Percentiles rank a stretch among this genome's conserved stretches.
These are phyloP conservation scores for Lentinula boryana DNA, from an alignment of 768 basidiomycete genomes.

Conservation along the genomic window DNA sequence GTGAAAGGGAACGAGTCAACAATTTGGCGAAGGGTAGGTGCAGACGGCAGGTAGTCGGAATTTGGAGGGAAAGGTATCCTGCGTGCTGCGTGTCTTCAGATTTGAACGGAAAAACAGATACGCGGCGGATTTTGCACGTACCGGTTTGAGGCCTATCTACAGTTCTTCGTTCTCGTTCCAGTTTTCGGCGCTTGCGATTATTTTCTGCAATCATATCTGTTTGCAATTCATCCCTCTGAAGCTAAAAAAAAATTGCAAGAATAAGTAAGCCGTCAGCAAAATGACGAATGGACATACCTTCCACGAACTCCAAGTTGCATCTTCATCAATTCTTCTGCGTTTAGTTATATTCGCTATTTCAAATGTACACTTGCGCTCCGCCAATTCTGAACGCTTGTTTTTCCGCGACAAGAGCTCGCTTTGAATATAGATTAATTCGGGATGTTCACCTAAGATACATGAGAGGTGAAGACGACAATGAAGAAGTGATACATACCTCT, in stretches of 20 bases:
- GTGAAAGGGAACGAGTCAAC: conserved; percentile 53
- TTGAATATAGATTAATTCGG: conserved; percentile 79
- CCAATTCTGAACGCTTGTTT: conserved; percentile 77
- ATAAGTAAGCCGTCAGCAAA: not conserved
- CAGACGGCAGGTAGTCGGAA: conserved; percentile 33
- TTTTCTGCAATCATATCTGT: conserved; percentile 87
- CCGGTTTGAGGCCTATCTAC: conserved; percentile 72
- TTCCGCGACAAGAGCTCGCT: conserved; percentile 71
- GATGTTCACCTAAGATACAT: conserved; percentile 61
- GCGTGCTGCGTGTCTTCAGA: conserved; percentile 35
- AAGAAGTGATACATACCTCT: conserved; percentile 48
- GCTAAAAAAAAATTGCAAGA: conserved; percentile 29
- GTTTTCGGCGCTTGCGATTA: conserved; percentile 74
- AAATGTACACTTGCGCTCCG: conserved; percentile 64
- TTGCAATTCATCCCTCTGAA: conserved; percentile 73
- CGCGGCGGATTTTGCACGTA: conserved; percentile 26
- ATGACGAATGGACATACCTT: conserved; percentile 39
- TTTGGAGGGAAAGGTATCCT: conserved; percentile 52
- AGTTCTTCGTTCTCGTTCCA: conserved; percentile 82
- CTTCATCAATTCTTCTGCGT: conserved; percentile 64
- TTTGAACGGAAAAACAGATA: not conserved
- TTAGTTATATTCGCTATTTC: conserved; percentile 60
- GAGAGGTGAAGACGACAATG: conserved; percentile 1
- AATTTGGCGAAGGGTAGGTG: conserved; percentile 64
- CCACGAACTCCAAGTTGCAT: conserved; percentile 88